A percentile compares a stretch with the other conserved stretches of the same genome.
Conservation (phyloP, 768 basidiomycete genomes). For the Rhodotorula toruloides region DNA sequence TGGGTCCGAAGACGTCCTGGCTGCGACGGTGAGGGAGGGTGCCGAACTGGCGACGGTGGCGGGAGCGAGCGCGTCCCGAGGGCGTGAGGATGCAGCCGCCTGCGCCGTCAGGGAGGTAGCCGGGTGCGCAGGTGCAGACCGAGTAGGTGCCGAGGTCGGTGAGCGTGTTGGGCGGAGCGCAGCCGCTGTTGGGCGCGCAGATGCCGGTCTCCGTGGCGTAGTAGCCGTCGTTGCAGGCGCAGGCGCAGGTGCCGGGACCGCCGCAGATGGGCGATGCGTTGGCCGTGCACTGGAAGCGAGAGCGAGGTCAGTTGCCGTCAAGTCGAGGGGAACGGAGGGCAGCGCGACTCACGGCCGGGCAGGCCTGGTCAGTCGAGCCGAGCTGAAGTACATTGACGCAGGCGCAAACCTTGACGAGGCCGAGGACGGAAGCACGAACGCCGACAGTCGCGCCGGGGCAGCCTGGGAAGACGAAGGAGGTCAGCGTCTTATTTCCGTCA, state of each 20-base stretch:
- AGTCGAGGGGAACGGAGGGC: not conserved
- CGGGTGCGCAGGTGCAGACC: slow-evolving; percentile 6
- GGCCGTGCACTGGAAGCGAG: slow-evolving; percentile 15
- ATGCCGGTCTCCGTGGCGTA: not conserved
- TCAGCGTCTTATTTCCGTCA: not conserved
- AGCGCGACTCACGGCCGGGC: not conserved
- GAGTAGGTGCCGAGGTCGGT: not conserved
- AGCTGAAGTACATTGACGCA: slow-evolving; percentile 23
- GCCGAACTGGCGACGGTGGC: slow-evolving; percentile 4
- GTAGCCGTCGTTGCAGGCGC: slow-evolving; percentile 11
- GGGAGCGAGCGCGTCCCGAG: slow-evolving; percentile 1
- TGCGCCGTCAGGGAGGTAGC: not conserved
- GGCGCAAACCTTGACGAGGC: slow-evolving; percentile 10
- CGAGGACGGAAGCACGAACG: not conserved
- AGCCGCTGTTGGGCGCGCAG: slow-evolving; percentile 9
- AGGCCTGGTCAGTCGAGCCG: not conserved
- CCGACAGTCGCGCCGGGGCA: slow-evolving; percentile 16
- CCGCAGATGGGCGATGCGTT: slow-evolving; percentile 14
- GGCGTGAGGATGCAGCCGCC: not conserved
- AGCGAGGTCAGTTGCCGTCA: not conserved
- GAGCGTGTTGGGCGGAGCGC: slow-evolving; percentile 3
- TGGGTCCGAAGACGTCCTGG: slow-evolving; percentile 15
- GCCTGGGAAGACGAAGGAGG: not conserved
- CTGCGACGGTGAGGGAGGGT: slow-evolving; percentile 5
- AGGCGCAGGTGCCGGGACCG: slow-evolving; percentile 6